A percentile compares a stretch with the other conserved stretches of the same genome.
phyloP scores from a whole-genome alignment of 441 rosid species.

The Mallotus japonicus region DNA sequence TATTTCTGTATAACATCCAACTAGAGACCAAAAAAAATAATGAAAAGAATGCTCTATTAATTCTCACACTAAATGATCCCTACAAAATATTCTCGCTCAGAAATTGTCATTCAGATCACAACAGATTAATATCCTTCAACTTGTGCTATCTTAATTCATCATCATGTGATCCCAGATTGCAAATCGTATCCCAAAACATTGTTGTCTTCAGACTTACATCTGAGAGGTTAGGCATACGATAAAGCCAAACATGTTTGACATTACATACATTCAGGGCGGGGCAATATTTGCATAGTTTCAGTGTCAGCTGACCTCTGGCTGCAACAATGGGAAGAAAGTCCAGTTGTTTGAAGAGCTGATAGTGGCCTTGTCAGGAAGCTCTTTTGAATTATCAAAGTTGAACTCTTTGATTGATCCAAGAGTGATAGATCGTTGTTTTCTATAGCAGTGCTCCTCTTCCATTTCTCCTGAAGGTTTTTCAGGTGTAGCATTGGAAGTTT shows the following conservation, averaged over 20 bases:
- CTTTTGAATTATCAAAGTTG: constrained; percentile 77
- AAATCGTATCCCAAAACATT: constrained; percentile 13
- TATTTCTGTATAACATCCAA: constrained; percentile 27
- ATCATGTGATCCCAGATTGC: constrained; percentile 17
- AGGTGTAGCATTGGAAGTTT: constrained; percentile 28
- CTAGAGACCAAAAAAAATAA: constrained; percentile 16
- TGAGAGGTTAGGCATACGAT: constrained; percentile 25
- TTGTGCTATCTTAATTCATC: constrained; percentile 18
- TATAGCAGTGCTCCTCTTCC: constrained; percentile 53
- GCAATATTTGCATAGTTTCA: constrained; percentile 13
- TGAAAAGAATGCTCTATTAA: constrained; percentile 37
- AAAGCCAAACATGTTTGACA: constrained; percentile 2
- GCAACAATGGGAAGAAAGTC: constrained; percentile 90
- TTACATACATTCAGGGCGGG: constrained; percentile 10
- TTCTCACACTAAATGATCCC: constrained; percentile 27
- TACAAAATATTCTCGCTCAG: constrained; percentile 26
- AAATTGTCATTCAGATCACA: constrained; percentile 15
- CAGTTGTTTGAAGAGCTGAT: constrained; percentile 55
- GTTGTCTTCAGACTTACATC: constrained; percentile 34
- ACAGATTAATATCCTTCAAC: constrained; percentile 19
- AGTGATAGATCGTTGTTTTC: constrained; percentile 64
- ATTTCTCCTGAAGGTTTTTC: constrained; percentile 44
- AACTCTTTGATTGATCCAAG: constrained; percentile 89
- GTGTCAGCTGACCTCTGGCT: constrained; percentile 71
- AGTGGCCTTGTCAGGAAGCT: constrained; percentile 45